Conservation (phyloP, 2,329 filamentous ascomycete species). For the Aotearoamyces nothofagi region DNA sequence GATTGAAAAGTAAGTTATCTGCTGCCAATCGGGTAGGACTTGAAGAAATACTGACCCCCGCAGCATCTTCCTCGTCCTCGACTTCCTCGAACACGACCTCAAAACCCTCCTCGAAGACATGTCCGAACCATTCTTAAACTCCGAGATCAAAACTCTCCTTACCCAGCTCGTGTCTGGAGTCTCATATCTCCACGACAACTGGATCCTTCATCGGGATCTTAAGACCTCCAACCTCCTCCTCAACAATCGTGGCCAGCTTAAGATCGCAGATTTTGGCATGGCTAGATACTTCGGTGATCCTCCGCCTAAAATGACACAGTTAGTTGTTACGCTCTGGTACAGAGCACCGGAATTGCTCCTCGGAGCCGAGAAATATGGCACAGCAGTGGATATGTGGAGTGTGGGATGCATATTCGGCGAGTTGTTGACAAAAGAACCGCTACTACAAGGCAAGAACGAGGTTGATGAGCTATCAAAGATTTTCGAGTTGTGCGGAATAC, state of each 20-base stretch:
- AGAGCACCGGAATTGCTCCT: constrained; percentile 81
- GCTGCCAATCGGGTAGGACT: background rate
- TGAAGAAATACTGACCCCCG: no score
- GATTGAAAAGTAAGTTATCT: constrained; percentile 34
- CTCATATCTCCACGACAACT: constrained; percentile 72
- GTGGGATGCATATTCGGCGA: constrained; percentile 93
- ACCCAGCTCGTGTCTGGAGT: constrained; percentile 69
- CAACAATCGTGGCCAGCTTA: constrained; percentile 87
- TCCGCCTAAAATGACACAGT: constrained; percentile 63
- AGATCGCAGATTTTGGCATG: constrained; percentile 97
- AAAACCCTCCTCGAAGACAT: constrained; percentile 88
- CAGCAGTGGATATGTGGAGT: constrained; percentile 86
- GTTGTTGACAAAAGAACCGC: constrained; percentile 65
- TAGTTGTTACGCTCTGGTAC: constrained; percentile 97
- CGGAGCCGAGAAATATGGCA: constrained; percentile 59
- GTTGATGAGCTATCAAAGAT: constrained; percentile 80
- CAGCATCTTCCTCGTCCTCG: constrained; percentile 87
- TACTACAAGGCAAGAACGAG: constrained; percentile 83
- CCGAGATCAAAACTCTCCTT: constrained; percentile 83
- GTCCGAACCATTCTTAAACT: constrained; percentile 82
- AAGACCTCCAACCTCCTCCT: constrained; percentile 91
- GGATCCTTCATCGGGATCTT: constrained; percentile 86
- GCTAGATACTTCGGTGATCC: constrained; percentile 78
- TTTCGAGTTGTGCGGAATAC: constrained; percentile 78
- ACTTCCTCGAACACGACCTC: constrained; percentile 94